phyloP scores from a whole-genome alignment of 805 yeast genomes.

The Yamadazyma sp. region DNA sequence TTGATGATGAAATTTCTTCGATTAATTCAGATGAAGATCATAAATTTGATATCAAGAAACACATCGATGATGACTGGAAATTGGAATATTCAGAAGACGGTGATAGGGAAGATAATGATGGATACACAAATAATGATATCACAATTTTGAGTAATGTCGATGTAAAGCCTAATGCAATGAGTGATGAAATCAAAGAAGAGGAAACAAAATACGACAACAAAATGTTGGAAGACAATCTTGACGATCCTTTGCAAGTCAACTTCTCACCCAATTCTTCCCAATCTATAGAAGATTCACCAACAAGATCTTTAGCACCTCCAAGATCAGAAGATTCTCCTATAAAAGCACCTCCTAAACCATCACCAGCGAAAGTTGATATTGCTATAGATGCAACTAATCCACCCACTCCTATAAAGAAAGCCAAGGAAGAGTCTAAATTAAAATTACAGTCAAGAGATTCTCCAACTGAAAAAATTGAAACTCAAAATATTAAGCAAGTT shows the following conservation, averaged over 20 bases:
- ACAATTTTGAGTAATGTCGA: constrained; percentile 5
- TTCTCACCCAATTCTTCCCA: constrained; percentile 15
- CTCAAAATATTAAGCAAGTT: not conserved
- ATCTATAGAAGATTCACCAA: constrained; percentile 9
- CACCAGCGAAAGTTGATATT: constrained; percentile 7
- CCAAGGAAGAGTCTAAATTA: constrained; percentile 11
- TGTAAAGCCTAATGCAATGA: not conserved
- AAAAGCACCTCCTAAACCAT: constrained; percentile 15
- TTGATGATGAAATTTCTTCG: not conserved
- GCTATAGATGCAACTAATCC: constrained; percentile 21
- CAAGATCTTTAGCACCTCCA: constrained; percentile 10
- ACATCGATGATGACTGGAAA: constrained; percentile 36
- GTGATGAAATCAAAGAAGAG: too few species aligned
- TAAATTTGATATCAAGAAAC: constrained; percentile 21
- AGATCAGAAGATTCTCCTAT: constrained; percentile 16
- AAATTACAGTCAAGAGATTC: too few species aligned
- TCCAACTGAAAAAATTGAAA: not conserved
- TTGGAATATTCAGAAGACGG: constrained; percentile 39
- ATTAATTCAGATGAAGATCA: not conserved
- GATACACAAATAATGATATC: constrained; percentile 21
- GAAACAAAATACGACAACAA: too few species aligned
- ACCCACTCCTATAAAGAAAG: constrained; percentile 13
- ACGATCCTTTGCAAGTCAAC: constrained; percentile 10
- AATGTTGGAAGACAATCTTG: constrained; percentile 1
- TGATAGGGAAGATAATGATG: constrained; percentile 36